Base-by-base conservation (phyloP, 768 basidiomycete genomes). In the Kwoniella sp. region DNA sequence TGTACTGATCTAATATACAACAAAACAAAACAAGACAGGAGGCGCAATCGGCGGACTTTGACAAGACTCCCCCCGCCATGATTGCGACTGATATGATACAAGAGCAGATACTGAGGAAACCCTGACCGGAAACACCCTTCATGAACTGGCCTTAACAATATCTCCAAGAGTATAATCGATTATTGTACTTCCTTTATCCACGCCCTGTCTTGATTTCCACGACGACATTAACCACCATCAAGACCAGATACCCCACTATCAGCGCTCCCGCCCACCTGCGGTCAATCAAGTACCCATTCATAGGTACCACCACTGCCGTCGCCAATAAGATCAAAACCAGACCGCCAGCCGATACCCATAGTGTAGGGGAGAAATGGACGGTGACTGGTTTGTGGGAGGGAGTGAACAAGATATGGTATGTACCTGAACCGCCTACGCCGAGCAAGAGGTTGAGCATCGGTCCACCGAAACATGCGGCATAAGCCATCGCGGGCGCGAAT, bases 361-460 rank as follows among this genome's bases (percentile, higher is more conserved):
- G 85, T 0, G 93, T 95, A 0, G 84, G 85, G 17, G 89, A 88
- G 78, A 96, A 90, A 48, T 88, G 82, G 17, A 98, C 83, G 19
- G 80, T 71, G 22, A 98, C 84, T n/a, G 80, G 71, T 77, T 90
- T 90, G 7, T 91, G 86, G 49, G 86, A 55, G 2, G 71, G 63
- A 2, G 85, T 86, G 56, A 89, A 83, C 36, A 85, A 81, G 66
- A 90, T 91, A 29, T 69, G 68, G 76, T 91, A 91, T 2, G 90
- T 86, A 6, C 96, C 95, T 0, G 93, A 92, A 55, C 95, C 85
- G 22, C 96, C 96, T 60, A 98, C 85, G 17, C 95, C 95, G 13
- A 82, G 71, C 3, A 82, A 76, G 26, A 81, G 77, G 63, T 82
- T 81, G 55, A 81, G 75, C 81, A 81, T 81, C 68, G 64, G 70